These are phyloP conservation scores for Wakefieldia striispora DNA, from an alignment of 768 basidiomycete genomes.

Conservation along the genomic window DNA sequence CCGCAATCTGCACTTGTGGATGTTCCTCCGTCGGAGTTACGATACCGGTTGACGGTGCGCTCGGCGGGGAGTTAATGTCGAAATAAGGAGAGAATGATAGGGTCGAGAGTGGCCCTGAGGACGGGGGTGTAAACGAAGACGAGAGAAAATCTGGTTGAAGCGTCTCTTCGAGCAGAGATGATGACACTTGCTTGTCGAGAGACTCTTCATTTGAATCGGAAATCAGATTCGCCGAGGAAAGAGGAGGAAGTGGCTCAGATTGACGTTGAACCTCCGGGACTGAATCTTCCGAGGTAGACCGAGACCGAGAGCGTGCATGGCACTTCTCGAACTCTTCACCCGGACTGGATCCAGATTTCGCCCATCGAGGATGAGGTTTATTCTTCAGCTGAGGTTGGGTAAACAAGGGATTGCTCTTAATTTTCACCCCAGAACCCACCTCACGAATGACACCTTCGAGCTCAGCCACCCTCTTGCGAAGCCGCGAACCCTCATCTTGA, in stretches of 20 bases:
- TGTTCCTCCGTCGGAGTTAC: slow-evolving; percentile 48
- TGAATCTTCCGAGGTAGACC: slow-evolving; percentile 14
- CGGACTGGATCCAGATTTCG: slow-evolving; percentile 25
- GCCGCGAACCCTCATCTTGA: slow-evolving; percentile 61
- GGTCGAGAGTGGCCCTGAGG: slow-evolving; percentile 23
- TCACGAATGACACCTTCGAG: slow-evolving; percentile 84
- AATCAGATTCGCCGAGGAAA: slow-evolving; percentile 1
- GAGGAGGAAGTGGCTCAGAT: not conserved
- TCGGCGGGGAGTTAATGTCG: slow-evolving; percentile 22
- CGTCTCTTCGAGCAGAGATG: slow-evolving; percentile 2
- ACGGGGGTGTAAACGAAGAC: slow-evolving; percentile 29
- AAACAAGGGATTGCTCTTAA: not conserved
- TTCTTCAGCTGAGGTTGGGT: slow-evolving; percentile 54
- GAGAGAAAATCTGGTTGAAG: slow-evolving; percentile 27
- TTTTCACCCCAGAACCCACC: slow-evolving; percentile 34
- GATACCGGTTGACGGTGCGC: slow-evolving; percentile 33
- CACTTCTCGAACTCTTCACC: slow-evolving; percentile 28
- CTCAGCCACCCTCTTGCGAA: slow-evolving; percentile 76
- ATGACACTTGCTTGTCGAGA: not conserved
- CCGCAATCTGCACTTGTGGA: slow-evolving; percentile 30
- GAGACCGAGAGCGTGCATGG: slow-evolving; percentile 20
- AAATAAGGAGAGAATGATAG: slow-evolving; percentile 17
- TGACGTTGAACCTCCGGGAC: slow-evolving; percentile 2
- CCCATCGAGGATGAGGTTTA: slow-evolving; percentile 69
- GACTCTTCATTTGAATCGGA: slow-evolving; percentile 5